Evolutionary conservation across 805 yeast species (phyloP), one percentile per base, ranked within the genome.

Genomic region (Debaryomyces maramus): DNA sequence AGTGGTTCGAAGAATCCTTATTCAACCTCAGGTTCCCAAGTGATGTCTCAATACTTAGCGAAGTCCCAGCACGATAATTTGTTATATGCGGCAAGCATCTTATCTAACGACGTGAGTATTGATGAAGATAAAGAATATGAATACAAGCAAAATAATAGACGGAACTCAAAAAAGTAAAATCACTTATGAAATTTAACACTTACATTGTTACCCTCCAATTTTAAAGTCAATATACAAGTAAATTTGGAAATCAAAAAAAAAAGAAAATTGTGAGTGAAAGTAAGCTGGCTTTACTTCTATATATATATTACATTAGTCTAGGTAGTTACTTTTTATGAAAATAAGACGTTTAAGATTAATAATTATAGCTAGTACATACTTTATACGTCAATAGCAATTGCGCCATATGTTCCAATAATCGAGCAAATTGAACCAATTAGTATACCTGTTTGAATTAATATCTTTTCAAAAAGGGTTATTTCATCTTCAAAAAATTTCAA

Each of bases 41-140:
- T 84, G 9, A 82, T 84, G 88, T 83, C 88, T 0, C 88, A 83
- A 53, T 84, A 83, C 54, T 66, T 84, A 49, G 85, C 87, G n/a
- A 85, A 80, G 55, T 67, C 83, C 5, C 86, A 81, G 50, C 83
- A 80, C 44, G 83, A 83, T 8, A 72, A 73, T 33, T 60, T 77
- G 52, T 57, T 78, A 43, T 81, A 79, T 56, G 66, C 67, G 5
- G 56, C 65, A 3, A 48, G 48, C 23, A 48, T 61, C 9, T 40
- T 52, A 36, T 33, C 52, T 8, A 48, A 53, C 40, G 55, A 53
- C 11, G 50, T 45, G 14, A 52, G 43, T 11, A 40, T 35, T 32
- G 55, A 45, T 4, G 55, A 48, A 18, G 61, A 50, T 15, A 24
- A 29, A 3, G 43, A 42, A 17, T 28, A 31, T 28, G 31, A 30